phyloP scores from a whole-genome alignment of 2,329 filamentous ascomycete species.

The Trichophyton simii region DNA sequence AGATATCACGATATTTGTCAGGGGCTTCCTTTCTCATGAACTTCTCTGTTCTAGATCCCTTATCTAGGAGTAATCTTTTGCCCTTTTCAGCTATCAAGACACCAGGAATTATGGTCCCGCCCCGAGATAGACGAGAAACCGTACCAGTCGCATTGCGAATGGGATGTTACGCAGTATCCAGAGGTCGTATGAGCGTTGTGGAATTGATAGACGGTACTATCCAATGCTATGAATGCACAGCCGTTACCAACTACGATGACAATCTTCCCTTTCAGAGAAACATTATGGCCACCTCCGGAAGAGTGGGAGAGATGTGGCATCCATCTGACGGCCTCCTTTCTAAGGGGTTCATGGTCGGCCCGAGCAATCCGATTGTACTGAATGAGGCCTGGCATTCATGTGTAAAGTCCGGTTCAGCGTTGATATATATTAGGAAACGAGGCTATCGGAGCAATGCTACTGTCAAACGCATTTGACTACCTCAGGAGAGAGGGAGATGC shows the following conservation, averaged over 20 bases:
- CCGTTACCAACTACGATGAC: conserved; percentile 22
- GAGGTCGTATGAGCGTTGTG: conserved; percentile 34
- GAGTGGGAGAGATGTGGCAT: conserved; percentile 20
- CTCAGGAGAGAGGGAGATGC: conserved; percentile 43
- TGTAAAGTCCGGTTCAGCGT: conserved; percentile 16
- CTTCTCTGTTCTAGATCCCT: conserved; percentile 31
- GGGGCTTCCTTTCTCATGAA: conserved; percentile 41
- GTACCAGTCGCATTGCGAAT: conserved; percentile 32
- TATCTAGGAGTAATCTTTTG: conserved; percentile 25
- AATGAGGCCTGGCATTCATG: conserved; percentile 41
- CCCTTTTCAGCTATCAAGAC: conserved; percentile 36
- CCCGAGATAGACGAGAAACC: conserved; percentile 26
- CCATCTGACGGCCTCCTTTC: conserved; percentile 16
- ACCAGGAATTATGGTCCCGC: conserved; percentile 17
- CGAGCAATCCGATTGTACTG: conserved; percentile 41
- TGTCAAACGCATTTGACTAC: conserved; percentile 39
- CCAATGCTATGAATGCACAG: conserved; percentile 42
- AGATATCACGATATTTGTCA: conserved; percentile 45
- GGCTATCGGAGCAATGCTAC: conserved; percentile 40
- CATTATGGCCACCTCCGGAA: conserved; percentile 18
- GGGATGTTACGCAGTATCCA: conserved; percentile 36
- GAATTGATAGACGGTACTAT: conserved; percentile 35
- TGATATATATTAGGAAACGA: conserved; percentile 17
- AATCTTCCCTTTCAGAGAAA: conserved; percentile 18
- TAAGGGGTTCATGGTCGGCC: conserved; percentile 33